Evolutionary conservation across 805 yeast genomes (phyloP).

Genomic region (Dipodascus albidus): DNA sequence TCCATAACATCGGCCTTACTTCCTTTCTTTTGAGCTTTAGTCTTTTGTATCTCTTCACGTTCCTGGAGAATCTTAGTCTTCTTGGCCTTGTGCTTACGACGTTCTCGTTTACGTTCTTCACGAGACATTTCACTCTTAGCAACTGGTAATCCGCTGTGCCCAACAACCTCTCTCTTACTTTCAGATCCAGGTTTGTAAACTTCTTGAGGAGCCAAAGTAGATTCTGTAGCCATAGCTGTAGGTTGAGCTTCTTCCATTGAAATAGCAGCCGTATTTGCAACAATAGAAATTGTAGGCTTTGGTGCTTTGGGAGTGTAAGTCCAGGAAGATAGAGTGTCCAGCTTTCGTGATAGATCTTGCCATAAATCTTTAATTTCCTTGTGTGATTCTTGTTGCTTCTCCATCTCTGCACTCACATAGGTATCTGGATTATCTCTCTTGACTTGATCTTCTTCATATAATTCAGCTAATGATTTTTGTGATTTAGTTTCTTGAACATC

Average conservation of each 20-base stretch:
- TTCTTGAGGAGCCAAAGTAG: conserved; percentile 91
- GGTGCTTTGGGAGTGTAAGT: conserved; percentile 89
- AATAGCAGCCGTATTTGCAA: conserved; percentile 71
- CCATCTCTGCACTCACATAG: conserved; percentile 38
- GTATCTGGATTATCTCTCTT: conserved; percentile 29
- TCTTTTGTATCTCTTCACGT: conserved; percentile 24
- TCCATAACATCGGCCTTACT: conserved; percentile 55
- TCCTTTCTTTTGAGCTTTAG: conserved; percentile 35
- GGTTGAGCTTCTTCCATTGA: conserved; percentile 97
- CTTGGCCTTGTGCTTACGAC: conserved; percentile 79
- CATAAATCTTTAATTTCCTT: conserved; percentile 63
- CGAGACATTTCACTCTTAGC: conserved; percentile 72
- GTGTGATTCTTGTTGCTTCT: conserved; percentile 61
- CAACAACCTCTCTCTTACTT: conserved; percentile 45
- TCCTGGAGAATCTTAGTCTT: conserved; percentile 41
- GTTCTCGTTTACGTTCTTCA: conserved; percentile 76
- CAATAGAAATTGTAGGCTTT: conserved; percentile 66
- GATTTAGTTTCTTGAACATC: conserved; percentile 81
- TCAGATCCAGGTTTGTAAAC: conserved; percentile 40
- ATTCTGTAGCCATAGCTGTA: conserved; percentile 57
- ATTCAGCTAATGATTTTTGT: conserved; percentile 76
- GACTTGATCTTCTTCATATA: conserved; percentile 75
- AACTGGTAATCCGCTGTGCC: conserved; percentile 65
- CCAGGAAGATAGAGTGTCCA: conserved; percentile 89
- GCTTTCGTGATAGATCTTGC: conserved; percentile 48